Conservation (phyloP, 2,329 filamentous ascomycete genomes). For the Paecilomyces fulvus region DNA sequence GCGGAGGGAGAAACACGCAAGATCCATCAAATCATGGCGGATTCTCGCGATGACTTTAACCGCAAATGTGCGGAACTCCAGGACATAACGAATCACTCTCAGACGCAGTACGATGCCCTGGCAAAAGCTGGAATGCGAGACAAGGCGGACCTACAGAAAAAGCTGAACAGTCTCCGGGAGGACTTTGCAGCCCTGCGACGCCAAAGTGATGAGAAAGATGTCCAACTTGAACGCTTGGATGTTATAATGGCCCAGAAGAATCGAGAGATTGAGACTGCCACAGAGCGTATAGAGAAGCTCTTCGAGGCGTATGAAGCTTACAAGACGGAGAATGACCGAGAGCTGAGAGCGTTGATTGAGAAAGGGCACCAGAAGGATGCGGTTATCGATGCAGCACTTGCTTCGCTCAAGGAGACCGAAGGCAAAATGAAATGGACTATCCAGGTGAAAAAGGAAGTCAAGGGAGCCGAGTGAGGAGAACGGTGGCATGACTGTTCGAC, state of each 20-base stretch:
- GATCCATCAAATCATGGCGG: constrained; percentile 29
- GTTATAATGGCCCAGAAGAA: constrained; percentile 39
- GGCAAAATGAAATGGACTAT: constrained; percentile 43
- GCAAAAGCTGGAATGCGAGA: constrained; percentile 32
- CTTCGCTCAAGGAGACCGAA: constrained; percentile 33
- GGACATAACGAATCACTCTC: constrained; percentile 31
- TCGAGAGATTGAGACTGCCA: constrained; percentile 32
- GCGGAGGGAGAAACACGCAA: constrained; percentile 33
- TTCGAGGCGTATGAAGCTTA: constrained; percentile 34
- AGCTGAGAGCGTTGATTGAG: constrained; percentile 26
- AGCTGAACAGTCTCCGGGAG: constrained; percentile 28
- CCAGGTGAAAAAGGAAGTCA: constrained; percentile 30
- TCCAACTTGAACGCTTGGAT: constrained; percentile 33
- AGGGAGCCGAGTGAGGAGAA: constrained; percentile 15
- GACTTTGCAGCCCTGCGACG: constrained; percentile 26
- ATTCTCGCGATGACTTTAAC: constrained; percentile 32
- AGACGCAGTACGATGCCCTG: constrained; percentile 38
- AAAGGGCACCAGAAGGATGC: constrained; percentile 20
- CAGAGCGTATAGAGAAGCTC: constrained; percentile 33
- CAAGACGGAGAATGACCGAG: constrained; percentile 33
- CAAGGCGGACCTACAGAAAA: constrained; percentile 29
- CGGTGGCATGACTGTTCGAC: neutral
- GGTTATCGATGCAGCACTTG: constrained; percentile 28
- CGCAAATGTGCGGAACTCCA: constrained; percentile 29
- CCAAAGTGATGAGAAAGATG: constrained; percentile 28